Evolutionary conservation across 352 stramenopile genomes (phyloP).

Genomic region (Globisporangium spinosum): DNA sequence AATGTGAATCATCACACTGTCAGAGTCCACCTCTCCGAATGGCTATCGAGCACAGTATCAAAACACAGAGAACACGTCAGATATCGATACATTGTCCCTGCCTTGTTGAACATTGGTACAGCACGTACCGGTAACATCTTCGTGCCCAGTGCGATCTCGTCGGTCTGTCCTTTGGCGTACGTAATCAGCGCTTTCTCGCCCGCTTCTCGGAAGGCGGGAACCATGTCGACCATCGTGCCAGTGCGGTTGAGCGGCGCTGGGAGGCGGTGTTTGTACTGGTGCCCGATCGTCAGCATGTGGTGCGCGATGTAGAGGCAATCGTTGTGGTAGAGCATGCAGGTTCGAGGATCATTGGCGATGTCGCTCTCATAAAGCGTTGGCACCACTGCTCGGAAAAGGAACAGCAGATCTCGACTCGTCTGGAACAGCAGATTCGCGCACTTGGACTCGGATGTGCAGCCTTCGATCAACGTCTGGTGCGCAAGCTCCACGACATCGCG

Average conservation of each 20-base stretch:
- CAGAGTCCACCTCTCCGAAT: conserved; percentile 37
- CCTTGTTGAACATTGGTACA: not conserved
- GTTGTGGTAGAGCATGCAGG: conserved; percentile 83
- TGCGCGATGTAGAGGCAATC: conserved; percentile 80
- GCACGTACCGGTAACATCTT: conserved; percentile 41
- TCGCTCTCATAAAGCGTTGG: conserved; percentile 62
- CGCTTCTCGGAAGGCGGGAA: conserved; percentile 56
- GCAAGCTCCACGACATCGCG: conserved; percentile 60
- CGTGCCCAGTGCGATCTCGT: conserved; percentile 41
- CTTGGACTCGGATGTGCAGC: conserved; percentile 35
- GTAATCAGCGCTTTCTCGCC: conserved; percentile 51
- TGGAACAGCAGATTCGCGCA: conserved; percentile 69
- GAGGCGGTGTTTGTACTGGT: conserved; percentile 69
- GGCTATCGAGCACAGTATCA: conserved; percentile 19
- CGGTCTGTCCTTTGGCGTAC: conserved; percentile 35
- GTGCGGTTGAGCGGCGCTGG: conserved; percentile 52
- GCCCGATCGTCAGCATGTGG: conserved; percentile 73
- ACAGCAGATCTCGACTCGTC: conserved; percentile 71
- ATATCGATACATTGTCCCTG: not conserved
- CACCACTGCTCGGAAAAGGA: conserved; percentile 67
- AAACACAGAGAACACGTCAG: not conserved
- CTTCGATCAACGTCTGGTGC: conserved; percentile 64
- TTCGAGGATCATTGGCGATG: conserved; percentile 58
- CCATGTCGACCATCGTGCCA: conserved; percentile 79
- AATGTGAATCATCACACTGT: conserved; percentile 30